Base-by-base conservation (phyloP, 164 flowering plant species). In the Nymphaea thermarum region DNA sequence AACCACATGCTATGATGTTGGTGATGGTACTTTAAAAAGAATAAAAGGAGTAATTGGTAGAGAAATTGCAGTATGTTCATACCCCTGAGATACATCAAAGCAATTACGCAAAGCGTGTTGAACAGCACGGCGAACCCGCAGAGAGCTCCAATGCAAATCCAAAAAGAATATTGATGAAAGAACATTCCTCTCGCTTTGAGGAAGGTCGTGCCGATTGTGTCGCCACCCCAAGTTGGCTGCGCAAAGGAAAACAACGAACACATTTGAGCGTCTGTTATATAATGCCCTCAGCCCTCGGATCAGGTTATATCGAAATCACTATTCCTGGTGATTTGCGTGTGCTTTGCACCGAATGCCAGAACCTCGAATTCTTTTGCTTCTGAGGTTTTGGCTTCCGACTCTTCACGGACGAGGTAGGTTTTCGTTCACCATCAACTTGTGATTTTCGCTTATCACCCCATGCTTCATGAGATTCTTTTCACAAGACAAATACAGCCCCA, bases 71-170 rank as follows among this genome's bases (percentile, higher is more conserved):
- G 2, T 47, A 12, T 12, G 55, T 12, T 7, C 55, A 66, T 70
- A 81, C 86, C 78, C 43, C 77, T 72, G 60, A 81, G 57, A 65
- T 65, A 84, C 2, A 82, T 77, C 60, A 87, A 72, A 1, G 86
- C 85, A 6, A 51, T 43, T 5, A 81, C 70, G 61, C 84, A 83
- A 42, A 67, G 65, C 43, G 79, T 12, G 68, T 85, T 87, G 80
- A 85, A 87, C 60, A 85, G 77, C 44, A 87, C 43, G 53, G 85
- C 72, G 63, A 76, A 85, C 1, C 78, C 86, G 15, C 81, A 6
- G 42, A 85, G 81, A 45, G 82, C 89, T 8, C 65, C 83, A 55
- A 82, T 63, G 55, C 85, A 76, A 42, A 85, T 78, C 87, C 91
- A 85, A 64, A 77, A 84, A 87, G 80, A 76, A 18, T 76, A 66